Conservation (phyloP, 495 filamentous ascomycete species). For the Cetradonia linearis region DNA sequence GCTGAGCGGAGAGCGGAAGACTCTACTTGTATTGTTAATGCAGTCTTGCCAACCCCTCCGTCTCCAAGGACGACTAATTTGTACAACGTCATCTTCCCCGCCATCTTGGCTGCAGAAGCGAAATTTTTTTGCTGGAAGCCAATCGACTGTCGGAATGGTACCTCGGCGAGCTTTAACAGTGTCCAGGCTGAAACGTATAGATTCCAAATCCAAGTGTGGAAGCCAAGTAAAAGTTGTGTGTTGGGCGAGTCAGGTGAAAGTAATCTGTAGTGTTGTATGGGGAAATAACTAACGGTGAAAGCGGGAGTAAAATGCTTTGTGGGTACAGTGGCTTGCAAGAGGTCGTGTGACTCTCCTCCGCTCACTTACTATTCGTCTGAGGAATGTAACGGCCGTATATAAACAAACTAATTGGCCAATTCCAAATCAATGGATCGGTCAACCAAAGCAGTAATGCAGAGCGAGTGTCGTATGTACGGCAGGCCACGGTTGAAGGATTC, state of each 20-base stretch:
- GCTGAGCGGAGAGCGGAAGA: conserved; percentile 17
- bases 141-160: conserved; percentile 1
- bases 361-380: not conserved
- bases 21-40: conserved; percentile 89
- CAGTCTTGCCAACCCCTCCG: conserved; percentile 92
- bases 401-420: not conserved
- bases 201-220: not conserved
- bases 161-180: not conserved
- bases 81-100: conserved; percentile 89
- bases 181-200: not conserved
- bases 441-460: conserved; percentile 7
- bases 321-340: not conserved
- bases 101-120: conserved; percentile 35
- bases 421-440: conserved; percentile 15
- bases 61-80: conserved; percentile 97
- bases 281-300: not conserved
- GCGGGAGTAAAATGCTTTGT: not conserved
- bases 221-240: not conserved
- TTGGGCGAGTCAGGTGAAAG: not conserved
- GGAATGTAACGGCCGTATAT: not conserved
- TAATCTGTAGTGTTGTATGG: not conserved
- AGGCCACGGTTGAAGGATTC: not conserved
- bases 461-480: not conserved
- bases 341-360: not conserved
- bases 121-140: conserved; percentile 8